Evolutionary conservation across 805 yeast genomes (phyloP).

Genomic region (Metschnikowia kofuensis): DNA sequence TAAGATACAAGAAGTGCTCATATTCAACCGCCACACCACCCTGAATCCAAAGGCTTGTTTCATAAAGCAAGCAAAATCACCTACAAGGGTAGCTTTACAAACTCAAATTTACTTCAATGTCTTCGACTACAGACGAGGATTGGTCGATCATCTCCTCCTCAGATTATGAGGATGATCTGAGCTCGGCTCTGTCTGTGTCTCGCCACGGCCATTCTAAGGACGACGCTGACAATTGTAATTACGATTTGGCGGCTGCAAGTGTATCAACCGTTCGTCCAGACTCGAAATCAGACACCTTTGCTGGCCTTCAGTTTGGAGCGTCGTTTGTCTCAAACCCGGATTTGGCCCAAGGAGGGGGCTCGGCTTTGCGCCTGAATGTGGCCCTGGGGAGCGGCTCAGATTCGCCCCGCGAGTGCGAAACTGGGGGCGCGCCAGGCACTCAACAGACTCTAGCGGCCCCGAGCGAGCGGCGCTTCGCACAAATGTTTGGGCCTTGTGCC

Average conservation of each 20-base stretch:
- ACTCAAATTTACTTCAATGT: not conserved
- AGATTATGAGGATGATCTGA: conserved; percentile 33
- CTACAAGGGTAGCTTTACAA: not conserved
- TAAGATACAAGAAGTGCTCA: too few relatives aligned
- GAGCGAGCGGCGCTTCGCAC: not conserved
- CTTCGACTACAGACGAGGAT: conserved; percentile 33
- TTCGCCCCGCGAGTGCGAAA: not conserved
- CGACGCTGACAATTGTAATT: not conserved
- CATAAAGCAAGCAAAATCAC: too few relatives aligned
- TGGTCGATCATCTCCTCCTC: conserved; percentile 46
- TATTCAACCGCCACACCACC: too few relatives aligned
- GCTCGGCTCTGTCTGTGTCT: conserved; percentile 1
- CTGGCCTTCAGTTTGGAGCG: not conserved
- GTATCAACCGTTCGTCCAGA: conserved; percentile 4
- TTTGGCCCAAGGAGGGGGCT: not conserved
- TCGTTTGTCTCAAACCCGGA: not conserved
- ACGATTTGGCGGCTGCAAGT: conserved; percentile 5
- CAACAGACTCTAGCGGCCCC: not conserved
- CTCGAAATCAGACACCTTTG: not conserved
- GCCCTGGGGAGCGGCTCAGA: conserved; percentile 1
- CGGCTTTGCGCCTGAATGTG: not conserved
- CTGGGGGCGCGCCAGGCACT: not conserved
- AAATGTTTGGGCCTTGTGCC: not conserved
- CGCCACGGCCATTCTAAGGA: not conserved
- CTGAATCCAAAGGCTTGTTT: too few relatives aligned